Evolutionary conservation across 768 basidiomycete species (phyloP), one percentile per base, ranked within the genome.

Genomic region (Termitomyces sp.): DNA sequence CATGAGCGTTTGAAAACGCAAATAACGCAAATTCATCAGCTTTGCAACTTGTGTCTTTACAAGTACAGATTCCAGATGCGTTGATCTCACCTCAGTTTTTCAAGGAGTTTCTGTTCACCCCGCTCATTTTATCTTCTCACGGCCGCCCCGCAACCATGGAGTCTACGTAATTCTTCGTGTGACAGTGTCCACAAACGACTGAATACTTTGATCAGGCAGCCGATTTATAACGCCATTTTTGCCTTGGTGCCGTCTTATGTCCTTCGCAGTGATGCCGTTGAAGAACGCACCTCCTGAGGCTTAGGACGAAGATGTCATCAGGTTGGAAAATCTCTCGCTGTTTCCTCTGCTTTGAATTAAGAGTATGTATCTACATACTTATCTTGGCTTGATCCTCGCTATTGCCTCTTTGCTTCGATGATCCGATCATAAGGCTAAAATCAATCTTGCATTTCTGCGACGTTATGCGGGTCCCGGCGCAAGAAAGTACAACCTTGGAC

Each of bases 161-260:
- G n/a, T n/a, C 10, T 9, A 20, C 20, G 12, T n/a, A 14, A 18
- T 9, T 22, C 9, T 4, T 40, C 53, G 18, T 20, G 24, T 26
- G n/a, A 32, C 38, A 32, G 18, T 26, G 9, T 49, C 54, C 1
- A 45, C 35, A 20, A 14, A 42, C 38, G 60, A 47, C 38, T 62
- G 46, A 62, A 62, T n/a, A 54, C 52, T 18, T 26, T 58, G 56
- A 9, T 55, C 56, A 18, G 61, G 61, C 22, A 24, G 33, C 26
- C 50, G 44, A 59, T 61, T 59, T 59, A 62, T 52, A n/a, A 58
- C 9, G 32, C 61, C 64, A 18, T 57, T n/a, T 9, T 42, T n/a
- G 4, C 18, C 9, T 6, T 18, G 38, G 36, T 36, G 14, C 6
- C 59, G 22, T 57, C 61, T 16, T 55, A 28, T 36, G 35, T 61